Percentiles rank a stretch among this genome's conserved stretches.
phyloP scores from a whole-genome alignment of 495 filamentous ascomycete genomes.

The Aspergillus avenaceus region DNA sequence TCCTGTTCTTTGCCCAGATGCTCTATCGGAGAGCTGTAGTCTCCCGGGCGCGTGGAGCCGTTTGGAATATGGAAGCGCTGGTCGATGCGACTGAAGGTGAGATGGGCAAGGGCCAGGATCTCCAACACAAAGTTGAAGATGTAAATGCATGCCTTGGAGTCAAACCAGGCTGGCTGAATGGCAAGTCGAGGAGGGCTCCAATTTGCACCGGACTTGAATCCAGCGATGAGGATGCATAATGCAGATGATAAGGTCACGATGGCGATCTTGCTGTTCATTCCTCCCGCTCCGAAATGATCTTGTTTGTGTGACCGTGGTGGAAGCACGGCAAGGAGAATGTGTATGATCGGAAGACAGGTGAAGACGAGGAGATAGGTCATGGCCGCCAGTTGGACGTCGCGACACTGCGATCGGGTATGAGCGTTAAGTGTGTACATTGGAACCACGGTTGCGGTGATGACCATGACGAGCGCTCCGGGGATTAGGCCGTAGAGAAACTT shows the following conservation, averaged over 20 bases:
- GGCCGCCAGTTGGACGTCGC: constrained; percentile 63
- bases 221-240: constrained; percentile 66
- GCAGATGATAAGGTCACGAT: constrained; percentile 53
- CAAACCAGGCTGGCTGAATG: constrained; percentile 60
- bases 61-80: constrained; percentile 61
- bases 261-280: constrained; percentile 58
- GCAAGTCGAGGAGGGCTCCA: constrained; percentile 51
- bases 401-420: constrained; percentile 46
- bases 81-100: constrained; percentile 64
- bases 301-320: constrained; percentile 41
- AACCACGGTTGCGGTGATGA: constrained; percentile 65
- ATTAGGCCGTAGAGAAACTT: constrained; percentile 58
- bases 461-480: constrained; percentile 56
- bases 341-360: constrained; percentile 68
- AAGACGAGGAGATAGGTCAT: constrained; percentile 64
- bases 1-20: neutral
- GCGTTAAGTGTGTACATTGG: constrained; percentile 59
- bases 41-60: constrained; percentile 21
- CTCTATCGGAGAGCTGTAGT: constrained; percentile 6
- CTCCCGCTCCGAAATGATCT: constrained; percentile 70
- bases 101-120: constrained; percentile 60
- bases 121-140: constrained; percentile 74
- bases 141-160: constrained; percentile 70
- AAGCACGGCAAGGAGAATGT: constrained; percentile 51
- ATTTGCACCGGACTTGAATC: constrained; percentile 57